phyloP scores from a whole-genome alignment of 2,329 filamentous ascomycete species.

The Penicillium digitatum region DNA sequence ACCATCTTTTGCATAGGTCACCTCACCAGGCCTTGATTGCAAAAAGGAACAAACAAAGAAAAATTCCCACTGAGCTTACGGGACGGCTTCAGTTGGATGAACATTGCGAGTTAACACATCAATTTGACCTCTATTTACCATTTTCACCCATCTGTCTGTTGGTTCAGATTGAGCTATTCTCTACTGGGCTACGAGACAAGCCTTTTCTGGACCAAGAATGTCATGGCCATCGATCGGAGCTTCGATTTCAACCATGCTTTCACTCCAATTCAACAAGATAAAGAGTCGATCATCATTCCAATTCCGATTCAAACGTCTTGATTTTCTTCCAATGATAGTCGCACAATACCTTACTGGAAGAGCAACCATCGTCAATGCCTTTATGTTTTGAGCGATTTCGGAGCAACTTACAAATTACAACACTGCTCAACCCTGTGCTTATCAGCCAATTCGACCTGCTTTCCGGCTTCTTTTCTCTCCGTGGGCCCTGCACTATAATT shows the following conservation, averaged over 20 bases:
- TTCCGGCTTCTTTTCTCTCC: neutral
- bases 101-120: neutral
- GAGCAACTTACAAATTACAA: neutral
- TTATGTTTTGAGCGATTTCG: neutral
- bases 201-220: neutral
- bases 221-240: neutral
- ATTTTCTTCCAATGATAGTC: neutral
- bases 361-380: neutral
- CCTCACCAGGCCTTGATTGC: neutral
- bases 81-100: neutral
- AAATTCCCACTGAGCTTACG: neutral
- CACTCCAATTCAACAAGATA: neutral
- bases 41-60: neutral
- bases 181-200: neutral
- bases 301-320: neutral
- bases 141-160: neutral
- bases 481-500: neutral
- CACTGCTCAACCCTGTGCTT: neutral
- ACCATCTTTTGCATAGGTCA: neutral
- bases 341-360: neutral
- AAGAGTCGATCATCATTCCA: neutral
- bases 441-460: neutral
- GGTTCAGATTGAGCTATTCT: neutral
- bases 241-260: neutral
- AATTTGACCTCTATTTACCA: neutral